phyloP scores from a whole-genome alignment of 2,329 filamentous ascomycete genomes.

The Hansfordia pulvinata region DNA sequence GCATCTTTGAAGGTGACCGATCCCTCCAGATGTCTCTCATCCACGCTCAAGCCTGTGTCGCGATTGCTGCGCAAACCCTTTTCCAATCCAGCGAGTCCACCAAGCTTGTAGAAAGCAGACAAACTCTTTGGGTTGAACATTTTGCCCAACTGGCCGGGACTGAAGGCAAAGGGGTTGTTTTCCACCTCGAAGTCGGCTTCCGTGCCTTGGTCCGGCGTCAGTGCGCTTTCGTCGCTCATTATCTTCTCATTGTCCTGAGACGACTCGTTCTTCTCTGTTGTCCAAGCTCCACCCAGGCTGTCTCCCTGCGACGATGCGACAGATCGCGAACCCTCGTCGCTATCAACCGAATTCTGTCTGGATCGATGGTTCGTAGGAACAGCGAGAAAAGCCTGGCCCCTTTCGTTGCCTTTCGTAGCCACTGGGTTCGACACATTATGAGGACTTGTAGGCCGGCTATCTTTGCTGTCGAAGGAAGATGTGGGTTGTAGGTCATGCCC shows the following conservation, averaged over 20 bases:
- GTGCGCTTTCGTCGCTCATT: constrained; percentile 51
- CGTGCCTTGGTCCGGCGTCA: constrained; percentile 63
- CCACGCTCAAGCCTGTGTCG: constrained; percentile 58
- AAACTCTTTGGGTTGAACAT: constrained; percentile 83
- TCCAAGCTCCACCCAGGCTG: constrained; percentile 40
- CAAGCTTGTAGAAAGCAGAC: constrained; percentile 66
- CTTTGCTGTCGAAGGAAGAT: constrained; percentile 51
- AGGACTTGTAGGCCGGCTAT: constrained; percentile 56
- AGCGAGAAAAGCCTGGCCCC: constrained; percentile 42
- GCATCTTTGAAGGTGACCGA: constrained; percentile 61
- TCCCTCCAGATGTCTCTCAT: constrained; percentile 56
- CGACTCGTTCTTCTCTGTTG: constrained; percentile 23
- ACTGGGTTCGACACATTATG: constrained; percentile 56
- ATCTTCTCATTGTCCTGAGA: constrained; percentile 34
- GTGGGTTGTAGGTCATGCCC: constrained; percentile 34
- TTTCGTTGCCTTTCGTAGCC: constrained; percentile 29
- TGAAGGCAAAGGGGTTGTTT: constrained; percentile 76
- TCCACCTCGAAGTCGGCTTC: constrained; percentile 64
- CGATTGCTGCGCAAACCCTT: constrained; percentile 64
- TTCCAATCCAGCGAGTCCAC: constrained; percentile 66
- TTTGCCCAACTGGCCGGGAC: constrained; percentile 72
- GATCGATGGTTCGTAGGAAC: constrained; percentile 50
- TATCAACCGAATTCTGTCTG: constrained; percentile 57
- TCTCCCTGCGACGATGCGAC: constrained; percentile 45
- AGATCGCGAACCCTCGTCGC: constrained; percentile 45